Evolutionary conservation across 257 asterid genomes (phyloP), one percentile per base, ranked within the genome.

Genomic region (Sherardia arvensis): DNA sequence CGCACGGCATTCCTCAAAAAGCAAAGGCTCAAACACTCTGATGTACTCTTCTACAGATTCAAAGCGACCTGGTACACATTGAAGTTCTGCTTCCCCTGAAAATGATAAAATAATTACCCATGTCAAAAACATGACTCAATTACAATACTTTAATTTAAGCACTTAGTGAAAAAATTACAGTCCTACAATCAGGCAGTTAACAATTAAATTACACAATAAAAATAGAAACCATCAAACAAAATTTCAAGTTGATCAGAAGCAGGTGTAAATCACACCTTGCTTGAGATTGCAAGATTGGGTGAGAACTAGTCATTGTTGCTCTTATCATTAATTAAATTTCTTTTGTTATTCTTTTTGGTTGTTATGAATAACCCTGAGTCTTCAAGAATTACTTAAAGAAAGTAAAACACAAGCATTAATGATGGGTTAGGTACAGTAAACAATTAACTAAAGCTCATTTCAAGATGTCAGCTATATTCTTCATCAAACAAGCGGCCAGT

Each of bases 1-100:
- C 20, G 97, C 97, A 55, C 96, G 84, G 65, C 99, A 87, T 79
- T 93, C 96, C 84, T 90, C 99, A 76, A 93, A 90, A 72, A 93
- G 94, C 87, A 93, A 77, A 74, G 99, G 99, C 75, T 93, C 99
- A 77, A 93, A 87, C 43, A 93, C 99, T 61, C 85, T 79, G 68
- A 90, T 76, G 79, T 93, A 93, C 69, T 90, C 99, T 68, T 93
- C 99, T 40, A 80, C 96, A 25, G 99, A 87, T 51, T 90, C 97
- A 83, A 93, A 93, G 55, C 62, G 73, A 66, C 94, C 97, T 47
- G 99, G 99, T 68, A 93, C 97, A 59, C 83, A 72, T 68, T 90
- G 95, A 63, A 93, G 97, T 80, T 93, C 96, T 68, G 91, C 82
- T 38, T 90, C 97, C 87, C 84, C 99, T 93, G 95, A 62, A 62